Percentiles rank a stretch among this genome's conserved stretches.
phyloP scores from a whole-genome alignment of 148 eudicot genomes.

The Rhododendron vialii region DNA sequence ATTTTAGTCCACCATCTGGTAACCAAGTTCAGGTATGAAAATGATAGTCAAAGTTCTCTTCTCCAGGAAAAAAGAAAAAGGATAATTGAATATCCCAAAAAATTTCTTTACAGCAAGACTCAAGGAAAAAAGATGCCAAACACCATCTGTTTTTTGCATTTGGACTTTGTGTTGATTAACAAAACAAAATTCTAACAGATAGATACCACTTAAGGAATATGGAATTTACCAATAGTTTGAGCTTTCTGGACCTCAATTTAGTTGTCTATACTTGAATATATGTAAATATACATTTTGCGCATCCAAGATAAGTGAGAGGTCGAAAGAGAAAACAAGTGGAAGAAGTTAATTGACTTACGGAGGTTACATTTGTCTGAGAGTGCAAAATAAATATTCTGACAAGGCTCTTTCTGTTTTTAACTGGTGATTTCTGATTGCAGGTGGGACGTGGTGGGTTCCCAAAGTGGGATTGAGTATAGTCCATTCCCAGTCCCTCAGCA shows the following conservation, averaged over 20 bases:
- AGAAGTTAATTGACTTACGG: background rate
- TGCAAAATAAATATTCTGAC: conserved; percentile 1
- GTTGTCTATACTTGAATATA: background rate
- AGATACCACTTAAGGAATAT: background rate
- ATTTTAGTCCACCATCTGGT: conserved; percentile 75
- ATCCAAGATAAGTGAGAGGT: background rate
- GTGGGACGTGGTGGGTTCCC: conserved; percentile 64
- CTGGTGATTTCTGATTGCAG: conserved; percentile 33
- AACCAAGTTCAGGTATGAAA: conserved; percentile 63
- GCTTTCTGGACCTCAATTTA: background rate
- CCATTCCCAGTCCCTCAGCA: conserved; percentile 76
- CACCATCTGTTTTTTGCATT: background rate
- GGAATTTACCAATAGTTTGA: background rate
- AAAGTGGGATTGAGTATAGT: conserved; percentile 40
- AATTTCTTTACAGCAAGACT: background rate
- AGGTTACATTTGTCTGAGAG: background rate
- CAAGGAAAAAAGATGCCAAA: background rate
- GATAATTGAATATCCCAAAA: background rate
- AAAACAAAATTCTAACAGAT: background rate
- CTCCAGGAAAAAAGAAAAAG: background rate
- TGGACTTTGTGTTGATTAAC: background rate
- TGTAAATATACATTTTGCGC: background rate
- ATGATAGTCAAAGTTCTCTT: background rate
- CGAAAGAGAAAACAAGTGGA: background rate
- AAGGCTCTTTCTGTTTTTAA: background rate